A percentile compares a stretch with the other conserved stretches of the same genome.
Evolutionary conservation across 352 stramenopile genomes (phyloP).

Genomic region (Phytophthora megakarya): DNA sequence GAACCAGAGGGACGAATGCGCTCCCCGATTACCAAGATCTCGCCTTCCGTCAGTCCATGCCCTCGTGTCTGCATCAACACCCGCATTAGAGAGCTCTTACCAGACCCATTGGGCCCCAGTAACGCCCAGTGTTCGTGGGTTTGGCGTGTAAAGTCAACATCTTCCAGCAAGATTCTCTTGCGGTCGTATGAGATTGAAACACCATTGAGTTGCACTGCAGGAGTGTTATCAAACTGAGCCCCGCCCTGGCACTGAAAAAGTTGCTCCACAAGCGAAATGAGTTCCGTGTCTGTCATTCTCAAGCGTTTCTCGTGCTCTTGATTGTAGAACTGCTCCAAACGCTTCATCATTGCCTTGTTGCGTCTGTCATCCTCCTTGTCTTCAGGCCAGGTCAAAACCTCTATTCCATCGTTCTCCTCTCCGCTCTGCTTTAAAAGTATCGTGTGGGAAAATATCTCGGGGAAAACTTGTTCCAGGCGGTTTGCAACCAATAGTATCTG

Average conservation of each 20-base stretch:
- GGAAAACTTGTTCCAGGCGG: constrained; percentile 87
- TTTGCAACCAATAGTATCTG: constrained; percentile 91
- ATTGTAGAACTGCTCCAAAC: constrained; percentile 42
- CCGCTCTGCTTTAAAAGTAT: constrained; percentile 48
- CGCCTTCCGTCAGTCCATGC: constrained; percentile 50
- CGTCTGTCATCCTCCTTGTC: constrained; percentile 33
- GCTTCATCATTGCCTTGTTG: constrained; percentile 46
- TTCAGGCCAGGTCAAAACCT: constrained; percentile 44
- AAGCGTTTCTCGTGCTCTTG: constrained; percentile 39
- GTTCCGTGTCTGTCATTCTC: constrained; percentile 39
- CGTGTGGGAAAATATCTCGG: constrained; percentile 76
- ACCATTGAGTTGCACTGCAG: constrained; percentile 46
- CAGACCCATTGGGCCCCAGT: constrained; percentile 72
- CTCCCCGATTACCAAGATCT: constrained; percentile 46
- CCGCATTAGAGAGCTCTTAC: constrained; percentile 80
- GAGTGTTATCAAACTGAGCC: background rate
- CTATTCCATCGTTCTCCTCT: constrained; percentile 18
- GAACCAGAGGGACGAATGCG: constrained; percentile 13
- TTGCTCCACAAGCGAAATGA: constrained; percentile 41
- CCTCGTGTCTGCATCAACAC: constrained; percentile 67
- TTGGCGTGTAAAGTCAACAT: constrained; percentile 57
- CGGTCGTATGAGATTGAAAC: constrained; percentile 66
- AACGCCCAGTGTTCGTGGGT: constrained; percentile 70
- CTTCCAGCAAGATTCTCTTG: constrained; percentile 52
- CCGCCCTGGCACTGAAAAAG: constrained; percentile 40